Evolutionary conservation across 768 basidiomycete genomes (phyloP).

Genomic region (Boletus eberwhitei): DNA sequence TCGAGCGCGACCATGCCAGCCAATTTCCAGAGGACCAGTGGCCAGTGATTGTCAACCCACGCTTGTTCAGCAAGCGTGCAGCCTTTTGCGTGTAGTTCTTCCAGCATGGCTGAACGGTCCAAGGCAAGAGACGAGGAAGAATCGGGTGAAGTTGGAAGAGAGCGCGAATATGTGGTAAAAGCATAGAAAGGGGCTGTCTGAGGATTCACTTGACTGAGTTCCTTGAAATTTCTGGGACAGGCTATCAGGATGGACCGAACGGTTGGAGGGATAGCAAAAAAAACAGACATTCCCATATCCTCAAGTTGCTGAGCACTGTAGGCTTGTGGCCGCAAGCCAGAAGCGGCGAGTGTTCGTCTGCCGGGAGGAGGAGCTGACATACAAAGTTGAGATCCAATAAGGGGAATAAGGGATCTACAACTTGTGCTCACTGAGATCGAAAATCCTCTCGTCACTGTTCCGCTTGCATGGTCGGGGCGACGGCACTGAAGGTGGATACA

Average conservation of each 20-base stretch:
- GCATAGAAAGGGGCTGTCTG: constrained; percentile 55
- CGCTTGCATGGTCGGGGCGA: constrained; percentile 7
- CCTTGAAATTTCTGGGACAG: constrained; percentile 43
- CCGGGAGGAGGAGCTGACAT: constrained; percentile 32
- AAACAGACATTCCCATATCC: constrained; percentile 50
- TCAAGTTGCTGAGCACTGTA: constrained; percentile 44
- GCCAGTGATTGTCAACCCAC: constrained; percentile 96
- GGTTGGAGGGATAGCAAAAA: not conserved
- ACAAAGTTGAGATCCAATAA: not conserved
- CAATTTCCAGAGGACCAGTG: constrained; percentile 89
- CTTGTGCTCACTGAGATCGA: constrained; percentile 43
- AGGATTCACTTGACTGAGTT: constrained; percentile 54
- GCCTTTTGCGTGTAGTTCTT: constrained; percentile 51
- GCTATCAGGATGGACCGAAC: constrained; percentile 2
- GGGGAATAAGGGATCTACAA: not conserved
- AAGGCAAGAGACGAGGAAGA: constrained; percentile 28
- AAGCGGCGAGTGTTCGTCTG: constrained; percentile 46
- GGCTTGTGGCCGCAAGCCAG: constrained; percentile 49
- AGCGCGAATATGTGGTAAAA: constrained; percentile 45
- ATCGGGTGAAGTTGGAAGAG: constrained; percentile 20
- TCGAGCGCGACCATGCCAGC: constrained; percentile 79
- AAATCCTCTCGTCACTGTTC: constrained; percentile 19
- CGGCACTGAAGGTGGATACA: constrained; percentile 24
- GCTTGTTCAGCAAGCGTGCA: constrained; percentile 65
- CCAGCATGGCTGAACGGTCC: constrained; percentile 53